phyloP scores from a whole-genome alignment of 306 rosid species.

The Hippophae rhamnoides region DNA sequence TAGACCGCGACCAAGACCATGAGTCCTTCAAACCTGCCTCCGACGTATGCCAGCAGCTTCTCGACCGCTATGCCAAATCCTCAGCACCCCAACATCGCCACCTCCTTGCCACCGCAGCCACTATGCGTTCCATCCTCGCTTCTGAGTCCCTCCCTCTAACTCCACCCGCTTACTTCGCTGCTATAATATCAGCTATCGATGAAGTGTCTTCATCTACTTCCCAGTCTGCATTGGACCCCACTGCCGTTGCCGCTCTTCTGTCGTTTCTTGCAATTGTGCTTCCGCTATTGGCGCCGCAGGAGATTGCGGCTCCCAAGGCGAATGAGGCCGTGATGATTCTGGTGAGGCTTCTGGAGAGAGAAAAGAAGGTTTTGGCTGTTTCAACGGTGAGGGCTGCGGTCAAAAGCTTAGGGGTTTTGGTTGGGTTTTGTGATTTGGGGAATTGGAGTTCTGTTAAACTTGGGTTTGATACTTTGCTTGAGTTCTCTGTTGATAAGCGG shows the following conservation, averaged over 20 bases:
- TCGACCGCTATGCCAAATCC: slow-evolving; percentile 81
- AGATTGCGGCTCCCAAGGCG: slow-evolving; percentile 34
- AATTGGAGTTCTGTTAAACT: slow-evolving; percentile 61
- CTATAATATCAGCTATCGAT: slow-evolving; percentile 50
- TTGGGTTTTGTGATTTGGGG: slow-evolving; percentile 71
- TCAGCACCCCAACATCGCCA: slow-evolving; percentile 83
- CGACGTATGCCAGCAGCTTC: slow-evolving; percentile 76
- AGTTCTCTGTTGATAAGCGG: slow-evolving; percentile 64
- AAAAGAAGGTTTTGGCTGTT: slow-evolving; percentile 38
- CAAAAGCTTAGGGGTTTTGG: slow-evolving; percentile 69
- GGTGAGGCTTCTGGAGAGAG: slow-evolving; percentile 32
- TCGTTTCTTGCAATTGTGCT: slow-evolving; percentile 63
- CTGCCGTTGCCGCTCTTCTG: slow-evolving; percentile 49
- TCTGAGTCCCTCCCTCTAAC: slow-evolving; percentile 68
- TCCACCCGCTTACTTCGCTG: slow-evolving; percentile 62
- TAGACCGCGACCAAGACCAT: slow-evolving; percentile 11
- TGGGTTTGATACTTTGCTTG: slow-evolving; percentile 57
- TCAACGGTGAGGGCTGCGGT: slow-evolving; percentile 55
- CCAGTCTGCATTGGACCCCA: slow-evolving; percentile 33
- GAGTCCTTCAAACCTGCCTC: slow-evolving; percentile 35
- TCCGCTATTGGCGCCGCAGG: slow-evolving; percentile 34
- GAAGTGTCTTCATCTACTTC: slow-evolving; percentile 19
- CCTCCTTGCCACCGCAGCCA: slow-evolving; percentile 71
- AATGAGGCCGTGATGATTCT: slow-evolving; percentile 40
- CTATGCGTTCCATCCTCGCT: slow-evolving; percentile 57